Conservation (phyloP, 2,329 filamentous ascomycete species). For the Parastagonospora nodorum region DNA sequence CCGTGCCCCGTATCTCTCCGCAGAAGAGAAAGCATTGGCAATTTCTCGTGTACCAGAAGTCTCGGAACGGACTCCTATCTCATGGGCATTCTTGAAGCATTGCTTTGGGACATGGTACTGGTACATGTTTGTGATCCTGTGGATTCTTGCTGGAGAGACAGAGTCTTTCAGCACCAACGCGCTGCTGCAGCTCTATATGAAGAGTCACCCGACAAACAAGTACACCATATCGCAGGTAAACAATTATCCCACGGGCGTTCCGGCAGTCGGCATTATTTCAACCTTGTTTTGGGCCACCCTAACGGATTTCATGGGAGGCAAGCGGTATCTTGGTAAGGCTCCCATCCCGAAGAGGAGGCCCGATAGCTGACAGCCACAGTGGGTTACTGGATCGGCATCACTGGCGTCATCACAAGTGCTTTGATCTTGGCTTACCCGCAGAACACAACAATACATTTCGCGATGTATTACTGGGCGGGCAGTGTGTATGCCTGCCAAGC, state of each 20-base stretch:
- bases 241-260: conserved; percentile 60
- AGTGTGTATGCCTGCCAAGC: conserved; percentile 74
- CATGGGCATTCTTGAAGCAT: conserved; percentile 57
- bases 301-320: conserved; percentile 68
- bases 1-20: conserved; percentile 49
- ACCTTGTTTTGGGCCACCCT: conserved; percentile 73
- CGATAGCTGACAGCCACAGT: conserved; percentile 21
- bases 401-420: conserved; percentile 64
- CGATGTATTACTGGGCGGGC: conserved; percentile 72
- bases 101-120: conserved; percentile 66
- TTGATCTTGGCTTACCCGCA: conserved; percentile 63
- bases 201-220: conserved; percentile 50
- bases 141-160: conserved; percentile 73
- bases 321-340: conserved; percentile 60
- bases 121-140: conserved; percentile 69
- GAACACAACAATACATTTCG: conserved; percentile 63
- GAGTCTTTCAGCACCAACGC: conserved; percentile 72
- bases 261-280: conserved; percentile 57
- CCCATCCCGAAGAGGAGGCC: not conserved
- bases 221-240: conserved; percentile 58
- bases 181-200: conserved; percentile 59
- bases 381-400: conserved; percentile 66
- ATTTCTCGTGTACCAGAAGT: conserved; percentile 52
- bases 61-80: conserved; percentile 53
- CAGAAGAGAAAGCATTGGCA: conserved; percentile 50